Evolutionary conservation across 768 basidiomycete genomes (phyloP).

Genomic region (Rickenella mellea): DNA sequence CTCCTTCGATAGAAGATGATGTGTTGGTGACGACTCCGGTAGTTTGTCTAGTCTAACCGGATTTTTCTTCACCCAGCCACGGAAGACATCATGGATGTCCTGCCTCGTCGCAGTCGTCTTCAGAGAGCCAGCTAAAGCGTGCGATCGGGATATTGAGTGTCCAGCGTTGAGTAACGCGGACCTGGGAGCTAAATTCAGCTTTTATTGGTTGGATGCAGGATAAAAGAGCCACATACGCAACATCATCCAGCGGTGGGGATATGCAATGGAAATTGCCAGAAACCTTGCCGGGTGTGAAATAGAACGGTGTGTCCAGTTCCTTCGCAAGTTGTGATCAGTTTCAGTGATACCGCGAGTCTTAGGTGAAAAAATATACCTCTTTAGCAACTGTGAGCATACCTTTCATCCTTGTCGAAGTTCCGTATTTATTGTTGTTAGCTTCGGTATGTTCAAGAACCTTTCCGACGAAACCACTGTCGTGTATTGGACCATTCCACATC

Average conservation of each 20-base stretch:
- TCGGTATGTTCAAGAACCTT: slow-evolving; percentile 70
- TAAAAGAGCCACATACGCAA: slow-evolving; percentile 46
- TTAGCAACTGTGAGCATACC: slow-evolving; percentile 91
- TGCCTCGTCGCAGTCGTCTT: slow-evolving; percentile 75
- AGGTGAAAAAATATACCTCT: slow-evolving; percentile 51
- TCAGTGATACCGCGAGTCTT: not conserved
- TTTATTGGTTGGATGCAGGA: not conserved
- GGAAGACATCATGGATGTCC: slow-evolving; percentile 73
- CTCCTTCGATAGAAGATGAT: slow-evolving; percentile 56
- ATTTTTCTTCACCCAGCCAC: slow-evolving; percentile 74
- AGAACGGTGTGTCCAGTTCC: slow-evolving; percentile 76
- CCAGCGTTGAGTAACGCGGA: slow-evolving; percentile 87
- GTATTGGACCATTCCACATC: slow-evolving; percentile 91
- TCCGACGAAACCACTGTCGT: slow-evolving; percentile 65
- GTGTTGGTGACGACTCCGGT: slow-evolving; percentile 61
- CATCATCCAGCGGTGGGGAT: slow-evolving; percentile 65
- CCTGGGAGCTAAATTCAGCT: slow-evolving; percentile 26
- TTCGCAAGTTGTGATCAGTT: slow-evolving; percentile 17
- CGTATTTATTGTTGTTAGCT: slow-evolving; percentile 52
- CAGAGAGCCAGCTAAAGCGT: slow-evolving; percentile 80
- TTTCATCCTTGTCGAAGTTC: slow-evolving; percentile 78
- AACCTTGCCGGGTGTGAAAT: slow-evolving; percentile 76
- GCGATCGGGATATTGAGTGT: slow-evolving; percentile 80
- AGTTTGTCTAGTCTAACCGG: slow-evolving; percentile 84
- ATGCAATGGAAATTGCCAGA: slow-evolving; percentile 75